Evolutionary conservation across 495 filamentous ascomycete species (phyloP).

Genomic region (Penicillium desertorum): DNA sequence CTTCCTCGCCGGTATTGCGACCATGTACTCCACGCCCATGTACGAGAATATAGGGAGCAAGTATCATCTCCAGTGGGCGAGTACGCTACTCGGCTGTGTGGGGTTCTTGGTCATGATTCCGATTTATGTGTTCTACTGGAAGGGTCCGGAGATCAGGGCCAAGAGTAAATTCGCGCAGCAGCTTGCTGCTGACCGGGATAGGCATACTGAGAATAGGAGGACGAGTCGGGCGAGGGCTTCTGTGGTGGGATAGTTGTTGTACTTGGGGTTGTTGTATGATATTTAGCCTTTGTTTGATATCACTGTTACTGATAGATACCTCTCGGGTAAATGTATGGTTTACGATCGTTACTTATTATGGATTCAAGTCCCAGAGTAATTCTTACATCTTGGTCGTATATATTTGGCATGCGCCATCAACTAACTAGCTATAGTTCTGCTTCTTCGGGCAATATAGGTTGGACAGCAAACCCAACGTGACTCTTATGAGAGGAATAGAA

Average conservation of each 20-base stretch:
- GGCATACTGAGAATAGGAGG: constrained; percentile 14
- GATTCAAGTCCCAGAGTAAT: neutral
- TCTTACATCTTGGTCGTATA: too few species aligned
- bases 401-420: too few species aligned
- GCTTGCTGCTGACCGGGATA: constrained; percentile 26
- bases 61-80: constrained; percentile 41
- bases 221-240: constrained; percentile 5
- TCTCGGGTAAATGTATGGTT: neutral
- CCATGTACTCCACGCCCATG: constrained; percentile 48
- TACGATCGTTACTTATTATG: too few species aligned
- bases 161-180: constrained; percentile 48
- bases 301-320: neutral
- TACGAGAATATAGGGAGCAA: constrained; percentile 35
- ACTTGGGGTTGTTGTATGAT: neutral
- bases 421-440: too few species aligned
- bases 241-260: neutral
- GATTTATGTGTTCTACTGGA: constrained; percentile 52
- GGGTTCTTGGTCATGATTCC: constrained; percentile 45
- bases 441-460: too few species aligned
- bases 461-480: too few species aligned
- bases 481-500: too few species aligned
- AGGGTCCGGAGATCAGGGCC: constrained; percentile 45
- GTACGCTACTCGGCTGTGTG: constrained; percentile 44
- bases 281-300: neutral
- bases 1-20: constrained; percentile 47